Conservation (phyloP, 768 basidiomycete genomes). For the Xerocomellus amylosporus region DNA sequence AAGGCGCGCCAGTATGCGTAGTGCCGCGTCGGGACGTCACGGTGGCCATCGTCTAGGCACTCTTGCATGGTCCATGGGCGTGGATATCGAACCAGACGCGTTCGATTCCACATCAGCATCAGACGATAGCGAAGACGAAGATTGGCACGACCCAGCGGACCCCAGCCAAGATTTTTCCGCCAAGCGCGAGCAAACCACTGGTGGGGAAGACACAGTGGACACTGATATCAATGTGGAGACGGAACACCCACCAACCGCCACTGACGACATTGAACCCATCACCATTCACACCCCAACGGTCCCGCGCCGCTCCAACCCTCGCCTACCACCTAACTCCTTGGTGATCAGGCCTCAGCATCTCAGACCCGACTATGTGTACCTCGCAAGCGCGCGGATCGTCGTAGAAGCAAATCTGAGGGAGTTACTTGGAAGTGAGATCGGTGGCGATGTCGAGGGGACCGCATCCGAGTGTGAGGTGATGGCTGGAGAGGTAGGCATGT, state of each 20-base stretch:
- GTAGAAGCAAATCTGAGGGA: slow-evolving; percentile 53
- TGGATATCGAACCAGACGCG: slow-evolving; percentile 11
- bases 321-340: slow-evolving; percentile 10
- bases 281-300: not conserved
- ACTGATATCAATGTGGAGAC: slow-evolving; percentile 2
- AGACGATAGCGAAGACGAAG: slow-evolving; percentile 21
- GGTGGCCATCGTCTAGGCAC: slow-evolving; percentile 4
- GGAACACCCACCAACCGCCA: slow-evolving; percentile 2
- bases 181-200: not conserved
- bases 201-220: not conserved
- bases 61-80: slow-evolving; percentile 18
- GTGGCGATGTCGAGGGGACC: not conserved
- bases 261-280: not conserved
- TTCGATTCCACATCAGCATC: slow-evolving; percentile 9
- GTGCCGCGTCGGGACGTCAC: not conserved
- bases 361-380: slow-evolving; percentile 50
- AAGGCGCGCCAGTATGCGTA: not conserved
- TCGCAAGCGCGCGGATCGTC: slow-evolving; percentile 48
- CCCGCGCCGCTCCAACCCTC: slow-evolving; percentile 15
- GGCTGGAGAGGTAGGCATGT: slow-evolving; percentile 15
- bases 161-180: not conserved
- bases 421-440: slow-evolving; percentile 17
- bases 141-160: slow-evolving; percentile 18
- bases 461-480: not conserved
- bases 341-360: slow-evolving; percentile 30